These are phyloP conservation scores for Hypoxylon sp. DNA, from an alignment of 2,329 filamentous ascomycete genomes.

Conservation along the genomic window DNA sequence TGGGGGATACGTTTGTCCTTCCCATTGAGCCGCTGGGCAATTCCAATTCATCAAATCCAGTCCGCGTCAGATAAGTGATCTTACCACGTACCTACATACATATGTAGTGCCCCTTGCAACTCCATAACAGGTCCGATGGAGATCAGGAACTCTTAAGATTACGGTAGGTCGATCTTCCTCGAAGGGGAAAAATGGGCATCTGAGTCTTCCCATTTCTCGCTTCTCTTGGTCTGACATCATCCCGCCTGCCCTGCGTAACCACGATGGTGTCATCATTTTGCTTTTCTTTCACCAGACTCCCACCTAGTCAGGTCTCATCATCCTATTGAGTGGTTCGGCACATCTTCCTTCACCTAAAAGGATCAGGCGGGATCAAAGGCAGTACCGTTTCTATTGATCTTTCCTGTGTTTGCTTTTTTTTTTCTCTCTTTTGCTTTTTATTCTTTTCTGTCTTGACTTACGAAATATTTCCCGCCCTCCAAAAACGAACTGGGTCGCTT, in stretches of 20 bases:
- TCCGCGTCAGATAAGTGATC: slow-evolving; percentile 12
- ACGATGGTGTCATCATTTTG: slow-evolving; percentile 43
- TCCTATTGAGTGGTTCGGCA: slow-evolving; percentile 19
- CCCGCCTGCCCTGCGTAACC: slow-evolving; percentile 43
- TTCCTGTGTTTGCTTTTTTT: not conserved
- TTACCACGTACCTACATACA: too few species aligned
- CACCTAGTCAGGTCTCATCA: slow-evolving; percentile 5
- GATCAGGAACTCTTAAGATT: slow-evolving; percentile 44
- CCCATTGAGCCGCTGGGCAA: slow-evolving; percentile 21
- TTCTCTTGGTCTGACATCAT: slow-evolving; percentile 51
- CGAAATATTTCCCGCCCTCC: slow-evolving; percentile 26
- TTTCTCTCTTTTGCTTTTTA: not conserved
- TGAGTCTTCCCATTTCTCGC: slow-evolving; percentile 29
- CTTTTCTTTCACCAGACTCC: slow-evolving; percentile 24
- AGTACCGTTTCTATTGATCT: slow-evolving; percentile 8
- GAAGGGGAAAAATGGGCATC: slow-evolving; percentile 28
- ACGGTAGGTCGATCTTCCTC: slow-evolving; percentile 43
- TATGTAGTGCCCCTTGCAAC: slow-evolving; percentile 29
- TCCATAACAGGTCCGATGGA: slow-evolving; percentile 45
- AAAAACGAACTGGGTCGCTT: slow-evolving; percentile 18
- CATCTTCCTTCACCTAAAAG: slow-evolving; percentile 7
- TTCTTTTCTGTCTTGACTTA: slow-evolving; percentile 22
- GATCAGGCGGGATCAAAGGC: slow-evolving; percentile 12
- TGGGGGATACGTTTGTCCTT: slow-evolving; percentile 9
- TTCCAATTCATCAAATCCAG: slow-evolving; percentile 17